Conservation (phyloP, 78 protist genomes). For the Dictyostelium citrinum region DNA sequence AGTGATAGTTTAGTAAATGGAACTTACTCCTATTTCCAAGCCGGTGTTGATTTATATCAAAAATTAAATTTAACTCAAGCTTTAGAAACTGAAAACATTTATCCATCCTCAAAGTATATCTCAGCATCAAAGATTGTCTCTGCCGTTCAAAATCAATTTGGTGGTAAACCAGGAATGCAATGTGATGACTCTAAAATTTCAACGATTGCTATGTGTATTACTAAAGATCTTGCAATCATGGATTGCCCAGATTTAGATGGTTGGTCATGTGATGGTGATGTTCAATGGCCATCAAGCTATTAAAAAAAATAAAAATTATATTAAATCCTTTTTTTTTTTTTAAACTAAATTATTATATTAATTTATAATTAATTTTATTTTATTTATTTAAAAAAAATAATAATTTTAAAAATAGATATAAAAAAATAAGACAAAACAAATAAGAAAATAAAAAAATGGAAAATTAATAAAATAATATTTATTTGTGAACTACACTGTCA, state of each 20-base stretch:
- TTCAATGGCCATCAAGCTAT: neutral
- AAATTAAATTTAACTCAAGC: constrained; percentile 30
- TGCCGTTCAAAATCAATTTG: neutral
- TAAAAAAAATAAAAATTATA: neutral
- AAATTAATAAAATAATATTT: no score
- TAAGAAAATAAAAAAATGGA: neutral
- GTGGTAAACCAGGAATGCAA: constrained; percentile 23
- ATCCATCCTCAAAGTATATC: neutral
- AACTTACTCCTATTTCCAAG: neutral
- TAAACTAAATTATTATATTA: no score
- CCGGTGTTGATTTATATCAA: neutral
- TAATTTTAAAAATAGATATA: no score
- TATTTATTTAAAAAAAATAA: neutral
- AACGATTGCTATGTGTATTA: constrained; percentile 30
- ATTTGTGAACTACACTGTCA: no score
- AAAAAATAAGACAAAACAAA: no score
- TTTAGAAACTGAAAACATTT: neutral
- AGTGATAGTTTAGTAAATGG: neutral
- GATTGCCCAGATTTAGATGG: constrained; percentile 43
- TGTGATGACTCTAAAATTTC: neutral
- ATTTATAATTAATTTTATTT: no score
- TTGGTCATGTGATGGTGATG: neutral
- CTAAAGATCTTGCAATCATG: neutral
- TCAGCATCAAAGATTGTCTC: neutral
- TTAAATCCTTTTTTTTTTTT: neutral